Conservation (phyloP, 495 filamentous ascomycete genomes). For the Acidomyces sp. region DNA sequence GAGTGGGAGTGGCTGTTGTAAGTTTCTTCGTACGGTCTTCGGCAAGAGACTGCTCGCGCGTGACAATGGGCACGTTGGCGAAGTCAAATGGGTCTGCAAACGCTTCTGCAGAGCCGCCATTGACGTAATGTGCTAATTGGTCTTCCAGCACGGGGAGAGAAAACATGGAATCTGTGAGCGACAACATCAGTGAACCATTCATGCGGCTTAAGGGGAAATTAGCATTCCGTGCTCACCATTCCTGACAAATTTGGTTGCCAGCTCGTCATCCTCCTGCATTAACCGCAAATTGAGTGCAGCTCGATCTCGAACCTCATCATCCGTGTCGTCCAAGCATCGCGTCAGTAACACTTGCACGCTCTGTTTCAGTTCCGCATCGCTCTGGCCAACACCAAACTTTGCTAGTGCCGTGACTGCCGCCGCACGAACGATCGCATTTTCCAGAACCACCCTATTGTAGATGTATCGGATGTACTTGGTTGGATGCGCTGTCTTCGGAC, state of each 20-base stretch:
- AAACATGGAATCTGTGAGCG: conserved; percentile 57
- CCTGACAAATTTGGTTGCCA: conserved; percentile 74
- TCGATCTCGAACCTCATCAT: conserved; percentile 95
- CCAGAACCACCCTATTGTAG: conserved; percentile 94
- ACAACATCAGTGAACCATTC: background rate
- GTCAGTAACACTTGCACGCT: conserved; percentile 88
- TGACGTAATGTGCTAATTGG: conserved; percentile 96
- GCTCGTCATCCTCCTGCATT: conserved; percentile 69
- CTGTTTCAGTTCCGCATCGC: conserved; percentile 89
- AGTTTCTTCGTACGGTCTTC: conserved; percentile 95
- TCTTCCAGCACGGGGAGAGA: conserved; percentile 93
- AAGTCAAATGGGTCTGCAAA: conserved; percentile 84
- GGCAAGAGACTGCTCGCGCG: conserved; percentile 90
- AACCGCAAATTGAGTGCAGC: conserved; percentile 84
- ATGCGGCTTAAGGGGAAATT: background rate
- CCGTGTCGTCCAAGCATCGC: conserved; percentile 87
- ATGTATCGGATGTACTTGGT: conserved; percentile 99
- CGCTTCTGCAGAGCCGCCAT: conserved; percentile 68
- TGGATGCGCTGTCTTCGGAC: conserved; percentile 86
- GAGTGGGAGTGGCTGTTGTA: conserved; percentile 77
- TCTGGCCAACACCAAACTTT: conserved; percentile 95
- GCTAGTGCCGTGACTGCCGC: conserved; percentile 91
- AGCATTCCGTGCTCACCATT: conserved; percentile 48
- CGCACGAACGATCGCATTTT: conserved; percentile 91
- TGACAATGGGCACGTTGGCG: conserved; percentile 80